Evolutionary conservation across 129 eudicot species (phyloP).

Genomic region (Arctium lappa): DNA sequence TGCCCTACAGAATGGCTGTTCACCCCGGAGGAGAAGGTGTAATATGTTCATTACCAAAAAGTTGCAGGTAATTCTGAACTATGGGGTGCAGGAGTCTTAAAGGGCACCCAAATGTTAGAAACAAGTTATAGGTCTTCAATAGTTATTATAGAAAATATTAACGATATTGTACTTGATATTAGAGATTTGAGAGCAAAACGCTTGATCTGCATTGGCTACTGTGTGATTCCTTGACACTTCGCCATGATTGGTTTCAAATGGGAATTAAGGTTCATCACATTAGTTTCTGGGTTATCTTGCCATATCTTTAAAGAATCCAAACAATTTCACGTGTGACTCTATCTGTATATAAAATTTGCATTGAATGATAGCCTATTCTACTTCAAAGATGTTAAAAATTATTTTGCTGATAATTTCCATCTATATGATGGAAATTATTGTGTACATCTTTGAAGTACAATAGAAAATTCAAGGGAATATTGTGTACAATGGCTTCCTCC

Average conservation of each 20-base stretch:
- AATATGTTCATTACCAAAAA: slow-evolving; percentile 64
- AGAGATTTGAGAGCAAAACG: not conserved
- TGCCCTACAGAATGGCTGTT: slow-evolving; percentile 89
- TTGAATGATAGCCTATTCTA: not conserved
- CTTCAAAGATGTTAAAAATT: not conserved
- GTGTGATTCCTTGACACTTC: not conserved
- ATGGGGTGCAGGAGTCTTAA: not conserved
- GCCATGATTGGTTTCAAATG: not conserved
- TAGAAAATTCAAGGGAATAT: no score
- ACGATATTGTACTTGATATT: not conserved
- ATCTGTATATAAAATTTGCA: not conserved
- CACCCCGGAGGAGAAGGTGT: slow-evolving; percentile 91
- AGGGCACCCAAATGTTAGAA: not conserved
- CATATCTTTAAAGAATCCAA: not conserved
- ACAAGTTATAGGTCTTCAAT: not conserved
- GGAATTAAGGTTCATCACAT: not conserved
- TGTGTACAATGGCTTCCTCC: no score
- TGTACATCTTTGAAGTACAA: no score
- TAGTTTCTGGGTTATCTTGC: not conserved
- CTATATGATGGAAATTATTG: no score
- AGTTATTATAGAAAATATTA: not conserved
- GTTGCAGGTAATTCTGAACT: slow-evolving; percentile 58
- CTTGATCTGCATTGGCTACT: not conserved
- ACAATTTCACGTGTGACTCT: not conserved
- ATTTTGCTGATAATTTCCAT: no score